Percentiles rank a stretch among this genome's conserved stretches.
phyloP scores from a whole-genome alignment of 2,329 filamentous ascomycete species.

The Hirsutella minnesotensis region DNA sequence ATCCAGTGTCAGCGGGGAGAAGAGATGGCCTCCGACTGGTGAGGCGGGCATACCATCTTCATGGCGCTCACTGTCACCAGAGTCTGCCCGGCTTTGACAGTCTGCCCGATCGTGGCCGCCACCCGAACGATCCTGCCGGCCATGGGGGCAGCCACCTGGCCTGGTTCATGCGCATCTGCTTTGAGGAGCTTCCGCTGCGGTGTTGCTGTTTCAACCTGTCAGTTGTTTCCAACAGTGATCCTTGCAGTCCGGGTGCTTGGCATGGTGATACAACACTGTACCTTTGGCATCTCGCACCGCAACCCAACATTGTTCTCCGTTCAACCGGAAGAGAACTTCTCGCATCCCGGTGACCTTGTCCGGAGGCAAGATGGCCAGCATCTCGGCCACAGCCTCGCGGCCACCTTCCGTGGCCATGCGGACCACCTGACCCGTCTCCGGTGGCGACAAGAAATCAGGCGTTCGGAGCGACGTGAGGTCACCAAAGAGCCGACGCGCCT shows the following conservation, averaged over 20 bases:
- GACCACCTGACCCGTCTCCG: neutral
- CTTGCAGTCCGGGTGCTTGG: too few species aligned
- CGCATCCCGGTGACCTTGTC: neutral
- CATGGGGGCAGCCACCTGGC: constrained; percentile 1
- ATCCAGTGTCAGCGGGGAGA: neutral
- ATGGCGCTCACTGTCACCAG: constrained; percentile 1
- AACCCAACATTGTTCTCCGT: neutral
- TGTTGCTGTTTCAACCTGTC: neutral
- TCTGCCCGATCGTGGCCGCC: neutral
- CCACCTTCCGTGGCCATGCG: neutral
- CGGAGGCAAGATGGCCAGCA: neutral
- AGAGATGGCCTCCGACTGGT: neutral
- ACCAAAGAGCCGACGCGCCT: neutral
- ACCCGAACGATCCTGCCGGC: neutral
- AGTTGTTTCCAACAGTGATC: too few species aligned
- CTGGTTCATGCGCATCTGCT: neutral
- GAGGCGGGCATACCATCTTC: neutral
- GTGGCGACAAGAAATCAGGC: neutral
- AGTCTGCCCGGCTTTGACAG: neutral
- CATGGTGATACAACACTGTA: neutral
- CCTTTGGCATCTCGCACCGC: neutral
- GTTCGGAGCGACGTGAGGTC: neutral
- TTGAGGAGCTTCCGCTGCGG: neutral
- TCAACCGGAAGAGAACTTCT: neutral
- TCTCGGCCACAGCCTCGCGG: neutral